A percentile compares a stretch with the other conserved stretches of the same genome.
Conservation (phyloP, 495 filamentous ascomycete species). For the Xylona heveae region DNA sequence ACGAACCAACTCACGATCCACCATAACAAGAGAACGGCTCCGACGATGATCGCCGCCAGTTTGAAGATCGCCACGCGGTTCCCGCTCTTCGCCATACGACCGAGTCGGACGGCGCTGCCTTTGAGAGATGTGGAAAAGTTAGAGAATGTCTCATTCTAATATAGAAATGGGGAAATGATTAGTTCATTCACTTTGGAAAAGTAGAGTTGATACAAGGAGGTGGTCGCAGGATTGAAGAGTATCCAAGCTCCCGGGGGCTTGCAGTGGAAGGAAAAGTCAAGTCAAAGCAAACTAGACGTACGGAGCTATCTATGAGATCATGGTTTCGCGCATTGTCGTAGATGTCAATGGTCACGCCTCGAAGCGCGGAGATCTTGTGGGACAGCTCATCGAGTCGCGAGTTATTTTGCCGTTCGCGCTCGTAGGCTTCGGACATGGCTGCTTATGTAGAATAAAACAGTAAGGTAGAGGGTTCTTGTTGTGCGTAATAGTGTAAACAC, state of each 20-base stretch:
- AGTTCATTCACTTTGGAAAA: neutral
- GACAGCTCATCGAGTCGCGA: constrained; percentile 80
- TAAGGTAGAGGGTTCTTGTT: neutral
- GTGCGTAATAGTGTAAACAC: neutral
- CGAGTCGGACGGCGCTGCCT: constrained; percentile 66
- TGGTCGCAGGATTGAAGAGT: too few relatives aligned
- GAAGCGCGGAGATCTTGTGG: constrained; percentile 73
- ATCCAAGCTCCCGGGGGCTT: too few relatives aligned
- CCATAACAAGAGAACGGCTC: constrained; percentile 50
- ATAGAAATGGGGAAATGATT: neutral
- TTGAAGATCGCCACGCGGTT: constrained; percentile 84
- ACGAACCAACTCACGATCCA: constrained; percentile 46
- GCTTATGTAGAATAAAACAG: constrained; percentile 3
- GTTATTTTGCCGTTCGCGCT: constrained; percentile 94
- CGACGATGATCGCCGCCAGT: constrained; percentile 65
- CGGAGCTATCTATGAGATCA: constrained; percentile 65
- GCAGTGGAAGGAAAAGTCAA: too few relatives aligned
- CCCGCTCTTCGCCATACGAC: constrained; percentile 77
- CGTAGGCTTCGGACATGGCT: constrained; percentile 84
- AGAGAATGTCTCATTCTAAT: constrained; percentile 46
- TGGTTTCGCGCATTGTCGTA: constrained; percentile 85
- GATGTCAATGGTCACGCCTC: constrained; percentile 95
- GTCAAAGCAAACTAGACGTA: constrained; percentile 23
- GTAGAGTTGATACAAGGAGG: too few relatives aligned
- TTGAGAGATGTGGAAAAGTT: constrained; percentile 48